Base-by-base conservation (phyloP, 2,329 filamentous ascomycete species). In the Diaporthe helianthi region DNA sequence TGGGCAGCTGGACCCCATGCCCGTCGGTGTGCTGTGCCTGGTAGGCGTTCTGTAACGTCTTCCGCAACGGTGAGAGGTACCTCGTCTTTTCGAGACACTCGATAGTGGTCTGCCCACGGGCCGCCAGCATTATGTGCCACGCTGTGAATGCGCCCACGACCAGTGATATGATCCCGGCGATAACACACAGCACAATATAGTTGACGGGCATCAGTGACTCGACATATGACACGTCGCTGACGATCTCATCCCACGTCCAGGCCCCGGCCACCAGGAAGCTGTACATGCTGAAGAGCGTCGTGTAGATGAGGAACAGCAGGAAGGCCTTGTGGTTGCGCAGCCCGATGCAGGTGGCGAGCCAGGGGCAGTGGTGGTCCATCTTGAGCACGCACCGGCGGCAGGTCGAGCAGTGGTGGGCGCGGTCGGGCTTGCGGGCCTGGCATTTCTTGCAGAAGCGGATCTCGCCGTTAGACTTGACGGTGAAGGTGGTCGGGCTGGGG, bases 331-430 rank as follows among this genome's bases (percentile, higher is more conserved):
- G 97, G 81, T 99, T 99, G 77, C 89, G 89, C 73, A 99, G 84
- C 24, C 96, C 96, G 70, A 99, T 92, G 80, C 96, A 99, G 4
- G 93, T 97, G 33, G 96, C 95, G 61, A 99, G 86, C 96, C 96
- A 99, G 19, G 96, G 96, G 79, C 96, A 99, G 82, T 99, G 96
- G 80, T 99, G 96, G 78, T 99, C 96, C 96, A 99, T 99, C 85
- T 99, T 99, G 79, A 99, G 85, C 31, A 99, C 94, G 79, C 96
- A 99, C 76, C 92, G 91, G 74, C 91, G 89, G 82, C 96, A 99
- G 4, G 94, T 97, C 13, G 93, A 97, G 85, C 96, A 99, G 83
- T 99, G 96, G 80, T 99, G 96, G 38, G 95, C 90, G 71, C 96
- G 93, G 81, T 99, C 96, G 51, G 96, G 96, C 83, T 99, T 99